Percentiles rank a stretch among this genome's conserved stretches.
Evolutionary conservation across 2,329 filamentous ascomycete species (phyloP).

Genomic region (Aspergillus pseudoglaucus): DNA sequence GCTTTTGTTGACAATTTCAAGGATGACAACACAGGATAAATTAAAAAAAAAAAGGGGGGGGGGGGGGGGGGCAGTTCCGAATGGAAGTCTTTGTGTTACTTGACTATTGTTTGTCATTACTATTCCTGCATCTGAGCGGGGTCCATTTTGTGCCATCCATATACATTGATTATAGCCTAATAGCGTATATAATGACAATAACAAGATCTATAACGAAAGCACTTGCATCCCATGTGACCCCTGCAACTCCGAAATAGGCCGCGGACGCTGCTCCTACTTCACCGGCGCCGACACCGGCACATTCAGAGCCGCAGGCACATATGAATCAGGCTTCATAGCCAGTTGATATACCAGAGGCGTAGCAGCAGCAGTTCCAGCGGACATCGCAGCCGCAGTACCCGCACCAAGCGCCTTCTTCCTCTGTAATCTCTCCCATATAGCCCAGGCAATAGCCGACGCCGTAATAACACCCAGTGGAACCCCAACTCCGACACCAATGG

Average conservation of each 20-base stretch:
- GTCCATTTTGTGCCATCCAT: neutral
- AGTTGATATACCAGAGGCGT: neutral
- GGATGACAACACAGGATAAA: too few species aligned
- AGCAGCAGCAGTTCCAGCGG: neutral
- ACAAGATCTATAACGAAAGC: neutral
- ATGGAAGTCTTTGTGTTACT: too few species aligned
- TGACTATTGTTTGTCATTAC: too few species aligned
- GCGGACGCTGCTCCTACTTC: neutral
- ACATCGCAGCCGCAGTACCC: neutral
- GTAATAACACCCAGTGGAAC: neutral
- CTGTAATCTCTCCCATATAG: neutral
- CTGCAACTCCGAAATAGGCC: neutral
- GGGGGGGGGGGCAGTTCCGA: too few species aligned
- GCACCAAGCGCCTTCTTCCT: neutral
- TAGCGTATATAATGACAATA: neutral
- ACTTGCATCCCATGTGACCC: neutral
- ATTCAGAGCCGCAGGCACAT: neutral
- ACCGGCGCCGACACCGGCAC: neutral
- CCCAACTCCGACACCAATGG: neutral
- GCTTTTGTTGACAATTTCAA: too few species aligned
- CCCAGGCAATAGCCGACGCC: neutral
- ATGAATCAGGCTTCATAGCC: neutral
- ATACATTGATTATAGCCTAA: neutral
- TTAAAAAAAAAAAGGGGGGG: too few species aligned
- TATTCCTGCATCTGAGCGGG: too few species aligned